A percentile compares a stretch with the other conserved stretches of the same genome.
Evolutionary conservation across 768 basidiomycete genomes (phyloP).

Genomic region (Lanmaoa rubissima): DNA sequence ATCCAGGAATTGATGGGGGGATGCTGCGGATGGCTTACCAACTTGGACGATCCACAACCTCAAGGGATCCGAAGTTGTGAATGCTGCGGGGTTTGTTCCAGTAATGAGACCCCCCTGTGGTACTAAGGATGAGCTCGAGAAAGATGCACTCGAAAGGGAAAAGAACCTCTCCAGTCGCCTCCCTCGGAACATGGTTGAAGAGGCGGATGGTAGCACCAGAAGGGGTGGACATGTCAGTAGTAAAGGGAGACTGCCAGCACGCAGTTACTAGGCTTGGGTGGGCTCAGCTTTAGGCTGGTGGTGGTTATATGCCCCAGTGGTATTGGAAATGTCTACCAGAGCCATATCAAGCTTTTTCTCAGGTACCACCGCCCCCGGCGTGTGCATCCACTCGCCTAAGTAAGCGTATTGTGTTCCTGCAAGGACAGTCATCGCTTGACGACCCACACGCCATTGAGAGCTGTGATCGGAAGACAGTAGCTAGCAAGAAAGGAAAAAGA

Average conservation of each 20-base stretch:
- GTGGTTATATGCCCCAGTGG: not conserved
- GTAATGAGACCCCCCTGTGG: conserved; percentile 71
- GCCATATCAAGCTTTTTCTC: not conserved
- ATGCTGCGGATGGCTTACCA: too few relatives aligned
- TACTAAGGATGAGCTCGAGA: conserved; percentile 1
- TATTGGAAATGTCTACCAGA: too few relatives aligned
- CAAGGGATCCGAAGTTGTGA: conserved; percentile 65
- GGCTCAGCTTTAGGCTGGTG: not conserved
- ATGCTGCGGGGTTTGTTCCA: conserved; percentile 69
- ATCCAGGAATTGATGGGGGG: too few relatives aligned
- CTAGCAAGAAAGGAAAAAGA: too few relatives aligned
- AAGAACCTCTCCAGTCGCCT: conserved; percentile 25
- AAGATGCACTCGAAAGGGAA: not conserved
- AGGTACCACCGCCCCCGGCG: not conserved
- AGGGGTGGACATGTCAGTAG: conserved; percentile 34
- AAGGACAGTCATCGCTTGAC: too few relatives aligned
- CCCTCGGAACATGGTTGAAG: conserved; percentile 2
- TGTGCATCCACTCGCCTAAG: not conserved
- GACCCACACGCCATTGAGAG: too few relatives aligned
- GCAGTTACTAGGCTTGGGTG: too few relatives aligned
- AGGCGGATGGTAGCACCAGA: conserved; percentile 43
- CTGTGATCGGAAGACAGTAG: too few relatives aligned
- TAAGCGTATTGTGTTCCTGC: not conserved
- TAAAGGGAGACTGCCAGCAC: too few relatives aligned
- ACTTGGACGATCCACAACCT: too few relatives aligned